Conservation (phyloP, 2,329 filamentous ascomycete species). For the Magnaporthiopsis incrustans region DNA sequence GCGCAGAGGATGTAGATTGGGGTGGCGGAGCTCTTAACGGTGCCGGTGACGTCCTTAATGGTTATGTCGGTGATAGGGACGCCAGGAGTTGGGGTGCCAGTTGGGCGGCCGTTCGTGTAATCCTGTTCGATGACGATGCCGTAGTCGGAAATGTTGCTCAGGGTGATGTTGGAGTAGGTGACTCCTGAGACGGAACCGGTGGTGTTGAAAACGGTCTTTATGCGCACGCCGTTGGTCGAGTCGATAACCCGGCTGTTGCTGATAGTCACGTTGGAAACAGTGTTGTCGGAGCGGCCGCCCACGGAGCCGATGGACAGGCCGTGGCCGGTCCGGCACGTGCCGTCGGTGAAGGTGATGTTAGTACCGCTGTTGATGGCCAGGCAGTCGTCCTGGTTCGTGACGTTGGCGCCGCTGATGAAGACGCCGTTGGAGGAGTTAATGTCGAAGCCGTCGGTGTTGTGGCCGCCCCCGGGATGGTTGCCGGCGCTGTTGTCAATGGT, state of each 20-base stretch:
- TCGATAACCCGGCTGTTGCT: not conserved
- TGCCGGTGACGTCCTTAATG: conserved; percentile 32
- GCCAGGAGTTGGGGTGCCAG: conserved; percentile 32
- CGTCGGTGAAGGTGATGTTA: conserved; percentile 30
- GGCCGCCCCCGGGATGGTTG: conserved; percentile 20
- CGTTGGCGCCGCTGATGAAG: conserved; percentile 41
- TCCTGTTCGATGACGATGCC: conserved; percentile 53
- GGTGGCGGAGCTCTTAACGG: conserved; percentile 20
- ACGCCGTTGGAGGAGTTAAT: conserved; percentile 40
- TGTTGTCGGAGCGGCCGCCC: conserved; percentile 47
- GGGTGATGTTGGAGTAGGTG: conserved; percentile 43
- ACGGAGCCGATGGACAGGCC: conserved; percentile 52
- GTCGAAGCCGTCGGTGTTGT: conserved; percentile 55
- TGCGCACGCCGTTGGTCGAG: conserved; percentile 24
- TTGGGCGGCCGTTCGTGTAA: conserved; percentile 39
- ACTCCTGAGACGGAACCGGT: conserved; percentile 44
- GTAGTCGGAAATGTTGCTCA: conserved; percentile 37
- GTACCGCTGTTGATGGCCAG: conserved; percentile 38
- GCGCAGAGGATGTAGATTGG: conserved; percentile 31
- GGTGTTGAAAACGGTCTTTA: conserved; percentile 46
- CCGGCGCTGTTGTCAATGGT: conserved; percentile 31
- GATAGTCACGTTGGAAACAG: conserved; percentile 44
- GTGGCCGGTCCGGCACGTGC: conserved; percentile 43
- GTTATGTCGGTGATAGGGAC: conserved; percentile 37
- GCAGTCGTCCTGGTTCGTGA: conserved; percentile 57